Percentiles rank a stretch among this genome's conserved stretches.
Evolutionary conservation across 495 filamentous ascomycete genomes (phyloP).

Genomic region (Penicillium flavigenum): DNA sequence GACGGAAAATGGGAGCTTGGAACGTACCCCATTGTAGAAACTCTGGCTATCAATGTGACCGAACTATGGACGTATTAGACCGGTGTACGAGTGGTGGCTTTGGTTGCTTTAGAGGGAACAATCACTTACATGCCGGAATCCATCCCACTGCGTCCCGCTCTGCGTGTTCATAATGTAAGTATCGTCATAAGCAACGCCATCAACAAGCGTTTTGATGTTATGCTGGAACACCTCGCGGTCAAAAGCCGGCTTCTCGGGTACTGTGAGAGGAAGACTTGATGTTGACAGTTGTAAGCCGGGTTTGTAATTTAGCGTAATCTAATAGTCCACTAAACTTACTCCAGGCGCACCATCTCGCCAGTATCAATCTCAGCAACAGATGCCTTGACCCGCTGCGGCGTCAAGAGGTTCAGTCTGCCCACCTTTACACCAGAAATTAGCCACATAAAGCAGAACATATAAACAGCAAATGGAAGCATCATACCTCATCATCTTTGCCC

Average conservation of each 20-base stretch:
- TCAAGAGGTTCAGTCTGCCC: conserved; percentile 59
- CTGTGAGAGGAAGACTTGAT: conserved; percentile 54
- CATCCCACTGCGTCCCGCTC: conserved; percentile 73
- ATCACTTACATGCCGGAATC: conserved; percentile 58
- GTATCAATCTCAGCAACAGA: conserved; percentile 51
- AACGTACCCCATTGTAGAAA: conserved; percentile 53
- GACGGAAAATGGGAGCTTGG: background rate
- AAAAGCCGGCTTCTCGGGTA: conserved; percentile 52
- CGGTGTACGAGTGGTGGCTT: background rate
- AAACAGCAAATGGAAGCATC: background rate
- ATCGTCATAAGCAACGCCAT: conserved; percentile 56
- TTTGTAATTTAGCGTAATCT: background rate
- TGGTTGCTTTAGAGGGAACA: too few species aligned
- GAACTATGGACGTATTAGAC: conserved; percentile 27
- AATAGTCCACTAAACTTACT: conserved; percentile 30
- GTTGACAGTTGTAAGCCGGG: conserved; percentile 6
- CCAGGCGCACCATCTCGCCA: conserved; percentile 52
- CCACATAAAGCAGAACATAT: background rate
- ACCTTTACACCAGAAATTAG: conserved; percentile 27
- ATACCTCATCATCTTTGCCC: conserved; percentile 58
- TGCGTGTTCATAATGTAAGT: conserved; percentile 69
- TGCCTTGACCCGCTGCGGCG: conserved; percentile 52
- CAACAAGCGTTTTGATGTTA: conserved; percentile 45
- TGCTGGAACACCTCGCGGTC: conserved; percentile 52
- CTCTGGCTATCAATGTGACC: conserved; percentile 41